phyloP scores from a whole-genome alignment of 805 yeast species.

The Barnettozyma salicaria region DNA sequence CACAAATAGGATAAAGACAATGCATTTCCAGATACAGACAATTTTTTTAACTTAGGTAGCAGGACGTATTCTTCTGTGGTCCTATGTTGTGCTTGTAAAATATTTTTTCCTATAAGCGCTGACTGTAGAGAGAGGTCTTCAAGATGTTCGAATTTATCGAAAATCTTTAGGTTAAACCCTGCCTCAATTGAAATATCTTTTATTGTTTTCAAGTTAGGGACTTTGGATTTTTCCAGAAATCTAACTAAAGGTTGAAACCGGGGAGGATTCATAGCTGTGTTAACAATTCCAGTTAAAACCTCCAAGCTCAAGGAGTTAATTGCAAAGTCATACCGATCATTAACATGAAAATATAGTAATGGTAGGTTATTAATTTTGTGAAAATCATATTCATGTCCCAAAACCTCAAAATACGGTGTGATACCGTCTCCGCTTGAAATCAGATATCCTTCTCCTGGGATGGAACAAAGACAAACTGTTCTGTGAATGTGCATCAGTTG shows the following conservation, averaged over 20 bases:
- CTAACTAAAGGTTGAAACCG: slow-evolving; percentile 18
- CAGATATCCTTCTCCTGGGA: background rate
- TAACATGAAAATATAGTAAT: slow-evolving; percentile 15
- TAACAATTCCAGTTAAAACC: slow-evolving; percentile 16
- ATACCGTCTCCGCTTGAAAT: background rate
- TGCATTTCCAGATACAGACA: slow-evolving; percentile 21
- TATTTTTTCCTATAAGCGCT: slow-evolving; percentile 17
- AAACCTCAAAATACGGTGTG: slow-evolving; percentile 7
- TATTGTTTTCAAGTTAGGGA: slow-evolving; percentile 18
- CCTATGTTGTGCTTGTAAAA: slow-evolving; percentile 1
- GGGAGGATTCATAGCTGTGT: slow-evolving; percentile 18
- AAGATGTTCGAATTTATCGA: slow-evolving; percentile 16
- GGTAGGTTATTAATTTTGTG: slow-evolving; percentile 12
- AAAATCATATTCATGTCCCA: slow-evolving; percentile 21
- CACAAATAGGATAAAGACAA: slow-evolving; percentile 9
- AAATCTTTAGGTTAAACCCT: slow-evolving; percentile 17
- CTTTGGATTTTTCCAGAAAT: slow-evolving; percentile 16
- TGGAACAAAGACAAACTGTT: slow-evolving; percentile 5
- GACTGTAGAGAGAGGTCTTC: slow-evolving; percentile 17
- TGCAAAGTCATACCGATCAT: slow-evolving; percentile 14
- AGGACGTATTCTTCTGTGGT: background rate
- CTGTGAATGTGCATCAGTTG: slow-evolving; percentile 9
- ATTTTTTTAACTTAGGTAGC: slow-evolving; percentile 7
- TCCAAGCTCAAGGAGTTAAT: slow-evolving; percentile 14
- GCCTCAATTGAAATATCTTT: slow-evolving; percentile 21